phyloP scores from a whole-genome alignment of 176 grass and related monocot genomes.

The Dendrocalamus sinicus region DNA sequence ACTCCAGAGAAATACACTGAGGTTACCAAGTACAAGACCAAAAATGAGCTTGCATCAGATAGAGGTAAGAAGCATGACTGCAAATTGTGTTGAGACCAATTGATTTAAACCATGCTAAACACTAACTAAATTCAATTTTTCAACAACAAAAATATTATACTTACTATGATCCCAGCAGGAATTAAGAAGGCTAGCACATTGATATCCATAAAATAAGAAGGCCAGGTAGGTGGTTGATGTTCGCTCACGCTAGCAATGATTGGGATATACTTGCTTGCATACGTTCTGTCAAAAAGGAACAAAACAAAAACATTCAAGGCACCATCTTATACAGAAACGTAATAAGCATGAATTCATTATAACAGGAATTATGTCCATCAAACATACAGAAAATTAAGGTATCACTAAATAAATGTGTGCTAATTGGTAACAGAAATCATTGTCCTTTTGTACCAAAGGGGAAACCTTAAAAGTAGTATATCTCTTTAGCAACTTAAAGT shows the following conservation, averaged over 20 bases:
- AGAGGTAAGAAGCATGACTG: conserved; percentile 90
- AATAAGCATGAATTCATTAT: conserved; percentile 1
- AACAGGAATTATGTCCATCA: background rate
- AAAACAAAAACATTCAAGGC: background rate
- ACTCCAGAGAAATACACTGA: conserved; percentile 94
- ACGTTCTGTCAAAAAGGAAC: conserved; percentile 60
- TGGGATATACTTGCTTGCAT: conserved; percentile 92
- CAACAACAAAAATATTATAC: conserved; percentile 28
- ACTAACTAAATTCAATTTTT: conserved; percentile 12
- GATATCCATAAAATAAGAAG: conserved; percentile 96
- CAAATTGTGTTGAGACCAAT: conserved; percentile 24
- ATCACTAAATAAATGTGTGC: conserved; percentile 4
- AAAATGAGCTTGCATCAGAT: conserved; percentile 85
- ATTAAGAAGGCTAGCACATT: conserved; percentile 85
- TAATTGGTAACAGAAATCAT: conserved; percentile 18
- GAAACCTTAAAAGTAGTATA: background rate
- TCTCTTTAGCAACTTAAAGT: conserved; percentile 4
- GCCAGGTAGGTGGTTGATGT: conserved; percentile 91
- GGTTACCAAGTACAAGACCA: conserved; percentile 79
- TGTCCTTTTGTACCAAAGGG: background rate
- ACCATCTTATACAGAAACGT: background rate
- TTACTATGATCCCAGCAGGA: conserved; percentile 86
- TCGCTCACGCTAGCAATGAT: conserved; percentile 92
- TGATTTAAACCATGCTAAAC: background rate
- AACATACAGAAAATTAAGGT: conserved; percentile 10